phyloP scores from a whole-genome alignment of 2,329 filamentous ascomycete species.

The Xylaria digitata region DNA sequence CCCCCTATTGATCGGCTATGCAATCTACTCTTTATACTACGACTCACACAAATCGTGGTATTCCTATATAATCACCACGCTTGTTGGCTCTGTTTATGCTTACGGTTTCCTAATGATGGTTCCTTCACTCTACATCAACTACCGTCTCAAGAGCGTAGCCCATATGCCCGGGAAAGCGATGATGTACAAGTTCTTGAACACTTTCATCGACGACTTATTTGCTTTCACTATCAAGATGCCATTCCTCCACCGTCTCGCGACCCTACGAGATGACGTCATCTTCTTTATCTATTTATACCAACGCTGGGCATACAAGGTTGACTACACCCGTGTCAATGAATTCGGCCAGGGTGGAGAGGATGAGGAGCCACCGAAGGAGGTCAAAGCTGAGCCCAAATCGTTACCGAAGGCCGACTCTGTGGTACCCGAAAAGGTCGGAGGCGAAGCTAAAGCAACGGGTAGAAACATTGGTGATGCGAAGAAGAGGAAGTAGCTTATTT shows the following conservation, averaged over 20 bases:
- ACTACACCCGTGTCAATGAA: constrained; percentile 94
- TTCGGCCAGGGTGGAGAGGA: constrained; percentile 99
- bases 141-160: constrained; percentile 92
- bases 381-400: constrained; percentile 54
- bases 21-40: constrained; percentile 89
- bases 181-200: constrained; percentile 98
- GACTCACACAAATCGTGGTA: constrained; percentile 98
- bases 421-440: constrained; percentile 49
- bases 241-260: constrained; percentile 88
- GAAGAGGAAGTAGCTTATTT: constrained; percentile 57
- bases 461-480: constrained; percentile 60
- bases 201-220: constrained; percentile 98
- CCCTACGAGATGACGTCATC: constrained; percentile 93
- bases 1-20: constrained; percentile 88
- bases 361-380: constrained; percentile 61
- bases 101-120: constrained; percentile 99
- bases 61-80: constrained; percentile 91
- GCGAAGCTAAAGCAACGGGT: constrained; percentile 61
- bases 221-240: constrained; percentile 99
- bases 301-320: constrained; percentile 89
- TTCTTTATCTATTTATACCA: constrained; percentile 99
- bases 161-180: constrained; percentile 98
- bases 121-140: constrained; percentile 97
- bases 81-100: constrained; percentile 95
- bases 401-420: constrained; percentile 45